Conservation (phyloP, 2,329 filamentous ascomycete species). For the Pseudogymnoascus sp. region DNA sequence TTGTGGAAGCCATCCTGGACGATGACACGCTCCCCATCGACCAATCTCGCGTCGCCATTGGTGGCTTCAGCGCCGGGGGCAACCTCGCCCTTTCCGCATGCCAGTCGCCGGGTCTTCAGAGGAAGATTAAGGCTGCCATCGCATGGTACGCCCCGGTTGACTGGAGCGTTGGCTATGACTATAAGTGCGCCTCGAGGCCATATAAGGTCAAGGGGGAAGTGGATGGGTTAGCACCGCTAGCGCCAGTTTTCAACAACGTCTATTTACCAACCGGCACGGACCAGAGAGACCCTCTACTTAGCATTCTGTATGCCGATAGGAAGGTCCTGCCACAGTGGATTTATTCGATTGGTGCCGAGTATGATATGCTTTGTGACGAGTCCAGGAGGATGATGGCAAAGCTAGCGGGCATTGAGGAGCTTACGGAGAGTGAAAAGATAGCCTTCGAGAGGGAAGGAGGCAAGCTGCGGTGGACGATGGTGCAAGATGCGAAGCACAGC, state of each 20-base stretch:
- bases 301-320: constrained; percentile 16
- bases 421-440: not conserved
- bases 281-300: constrained; percentile 20
- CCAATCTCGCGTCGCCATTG: constrained; percentile 32
- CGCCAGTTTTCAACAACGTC: constrained; percentile 14
- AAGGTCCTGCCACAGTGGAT: constrained; percentile 19
- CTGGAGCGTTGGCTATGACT: constrained; percentile 26
- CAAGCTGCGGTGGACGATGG: not conserved
- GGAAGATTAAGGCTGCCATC: constrained; percentile 30
- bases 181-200: constrained; percentile 26
- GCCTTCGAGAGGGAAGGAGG: not conserved
- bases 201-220: constrained; percentile 23
- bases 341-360: constrained; percentile 21
- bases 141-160: constrained; percentile 39
- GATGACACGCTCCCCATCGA: constrained; percentile 41
- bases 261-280: constrained; percentile 19
- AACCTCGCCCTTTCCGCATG: constrained; percentile 37
- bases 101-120: constrained; percentile 31
- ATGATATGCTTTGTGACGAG: constrained; percentile 22
- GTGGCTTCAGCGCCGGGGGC: constrained; percentile 44
- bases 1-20: constrained; percentile 34
- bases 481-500: not conserved
- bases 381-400: constrained; percentile 14
- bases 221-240: constrained; percentile 15
- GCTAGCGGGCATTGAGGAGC: constrained; percentile 11